Base-by-base conservation (phyloP, 1,284 basidiomycete genomes). In the Caloboletus firmus region DNA sequence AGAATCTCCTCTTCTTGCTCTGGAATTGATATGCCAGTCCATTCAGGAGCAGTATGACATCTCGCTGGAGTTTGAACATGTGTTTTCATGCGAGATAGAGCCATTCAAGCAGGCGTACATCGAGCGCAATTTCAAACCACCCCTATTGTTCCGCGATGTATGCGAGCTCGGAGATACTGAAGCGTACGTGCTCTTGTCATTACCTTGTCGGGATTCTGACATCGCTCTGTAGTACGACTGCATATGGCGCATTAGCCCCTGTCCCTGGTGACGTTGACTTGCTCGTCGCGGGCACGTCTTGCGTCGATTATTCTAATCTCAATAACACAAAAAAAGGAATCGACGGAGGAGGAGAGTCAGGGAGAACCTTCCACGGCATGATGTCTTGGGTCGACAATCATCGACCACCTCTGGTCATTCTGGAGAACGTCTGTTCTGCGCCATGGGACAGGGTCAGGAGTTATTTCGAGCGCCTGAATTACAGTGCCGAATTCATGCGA, bases 61-160 rank as follows among this genome's bases (percentile, higher is more conserved):
- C 40, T 76, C 81, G 1, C 75, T 97, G 46, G 80, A 87, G 34
- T 77, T 95, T 57, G 87, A 96, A 64, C 95, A 98, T 72, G 93
- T 97, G 49, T 98, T 98, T 72, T 97, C 95, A 0, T 97, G 95
- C 73, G 95, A 98, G 74, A 97, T 98, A 59, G 95, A 97, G 68
- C 95, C 95, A 2, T 98, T 95, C 81, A 98, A 98, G 72, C 95
- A 98, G 71, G 95, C 95, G 0, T 98, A 98, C 71, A 98, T 98
- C 58, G 95, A 98, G 71, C 83, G 95, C 26, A 98, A 98, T 72
- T 98, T 98, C 69, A 83, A 84, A 54, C 93, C 93, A 13, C 94
- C 95, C 5, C 74, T 97, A 35, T 78, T 98, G 34, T 98, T 98
- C 70, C 84, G 95, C 51, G 95, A 98, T 68, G 95, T 98, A 15